Conservation (phyloP, 2,329 filamentous ascomycete genomes). For the Fusarium tupiense region DNA sequence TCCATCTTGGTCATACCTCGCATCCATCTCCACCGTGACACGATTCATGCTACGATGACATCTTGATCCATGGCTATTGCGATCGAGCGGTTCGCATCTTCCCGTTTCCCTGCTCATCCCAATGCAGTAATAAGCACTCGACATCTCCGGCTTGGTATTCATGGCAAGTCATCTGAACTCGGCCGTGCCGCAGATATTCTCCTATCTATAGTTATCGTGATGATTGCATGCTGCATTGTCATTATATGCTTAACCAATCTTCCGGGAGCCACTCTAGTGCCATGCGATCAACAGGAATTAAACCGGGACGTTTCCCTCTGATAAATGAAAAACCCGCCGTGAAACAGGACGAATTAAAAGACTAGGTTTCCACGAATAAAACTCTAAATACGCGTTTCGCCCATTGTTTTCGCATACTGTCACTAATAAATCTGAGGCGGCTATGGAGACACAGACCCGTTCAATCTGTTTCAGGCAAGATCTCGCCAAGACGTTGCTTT, state of each 20-base stretch:
- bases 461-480: slow-evolving; percentile 11
- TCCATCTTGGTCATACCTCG: background rate
- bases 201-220: background rate
- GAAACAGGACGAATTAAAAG: background rate
- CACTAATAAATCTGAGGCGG: slow-evolving; percentile 5
- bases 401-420: background rate
- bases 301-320: background rate
- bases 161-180: background rate
- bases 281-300: background rate
- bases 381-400: background rate
- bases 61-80: slow-evolving; percentile 11
- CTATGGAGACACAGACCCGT: background rate
- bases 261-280: background rate
- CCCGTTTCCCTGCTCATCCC: background rate
- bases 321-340: slow-evolving; percentile 4
- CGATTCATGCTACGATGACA: background rate
- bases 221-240: background rate
- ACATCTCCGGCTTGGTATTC: background rate
- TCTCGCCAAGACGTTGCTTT: slow-evolving; percentile 10
- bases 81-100: background rate
- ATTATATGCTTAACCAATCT: slow-evolving; percentile 8
- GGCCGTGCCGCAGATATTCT: background rate
- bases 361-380: slow-evolving; percentile 19
- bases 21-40: background rate
- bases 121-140: background rate